Evolutionary conservation across 2,329 filamentous ascomycete species (phyloP), one percentile per base, ranked within the genome.

Genomic region (Decorospora gaudefroyi): DNA sequence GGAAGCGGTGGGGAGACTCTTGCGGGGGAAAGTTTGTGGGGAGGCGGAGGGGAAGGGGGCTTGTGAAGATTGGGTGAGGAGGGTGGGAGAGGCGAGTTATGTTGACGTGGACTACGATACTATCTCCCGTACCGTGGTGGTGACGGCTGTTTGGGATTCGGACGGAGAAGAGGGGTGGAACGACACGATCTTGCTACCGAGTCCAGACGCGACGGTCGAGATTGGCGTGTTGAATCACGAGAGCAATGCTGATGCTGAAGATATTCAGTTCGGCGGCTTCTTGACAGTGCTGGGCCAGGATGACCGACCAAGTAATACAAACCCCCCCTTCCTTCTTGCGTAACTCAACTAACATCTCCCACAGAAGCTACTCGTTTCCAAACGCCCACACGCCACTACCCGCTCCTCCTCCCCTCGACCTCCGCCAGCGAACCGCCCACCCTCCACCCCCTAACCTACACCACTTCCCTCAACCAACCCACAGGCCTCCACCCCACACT

Each of bases 401-500:
- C 79, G 9, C 72, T 81, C 10, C 68, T 57, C 16, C 22, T 34
- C 3, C 18, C 43, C 10, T 45, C 49, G 0, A 12, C 39, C 4
- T 43, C 35, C 30, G 10, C 45, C 30, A 34, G 43, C n/a, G 17
- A 45, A 23, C 72, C 17, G 53, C 61, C 36, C 38, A 52, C 42
- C 68, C 40, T 35, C 19, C 33, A 57, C n/a, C 51, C 74, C 9
- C 90, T 88, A 64, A 78, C 72, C 37, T 95, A 89, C 68, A 77
- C 75, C 0, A 77, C 84, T 13, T 71, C 71, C 1, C 90, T 95
- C 62, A 66, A 81, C n/a, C 53, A 75, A 2, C 90, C 90, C 1
- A 86, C 84, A 0, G 91, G 92, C 6, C 78, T 96, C 7, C 92
- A 96, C 71, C 92, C 92, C 2, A 88, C 84, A 0, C 76, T 96